phyloP scores from a whole-genome alignment of 139 green algal species.

The Chlorella vulgaris region DNA sequence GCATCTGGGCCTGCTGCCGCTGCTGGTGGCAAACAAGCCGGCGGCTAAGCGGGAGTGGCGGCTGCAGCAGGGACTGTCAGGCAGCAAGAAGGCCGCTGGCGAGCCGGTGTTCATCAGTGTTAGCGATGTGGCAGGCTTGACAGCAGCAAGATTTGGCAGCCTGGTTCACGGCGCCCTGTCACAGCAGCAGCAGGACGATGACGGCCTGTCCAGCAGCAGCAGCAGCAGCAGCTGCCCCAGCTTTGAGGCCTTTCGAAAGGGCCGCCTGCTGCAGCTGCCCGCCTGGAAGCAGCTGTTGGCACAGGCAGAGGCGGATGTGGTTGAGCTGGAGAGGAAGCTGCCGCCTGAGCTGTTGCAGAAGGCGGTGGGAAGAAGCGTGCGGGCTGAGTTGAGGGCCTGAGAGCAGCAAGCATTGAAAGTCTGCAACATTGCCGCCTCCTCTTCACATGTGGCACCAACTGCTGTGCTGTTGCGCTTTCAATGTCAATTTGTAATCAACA shows the following conservation, averaged over 20 bases:
- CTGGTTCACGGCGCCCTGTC: background rate
- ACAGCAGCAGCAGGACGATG: background rate
- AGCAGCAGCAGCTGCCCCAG: background rate
- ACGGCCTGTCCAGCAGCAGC: background rate
- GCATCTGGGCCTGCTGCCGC: background rate
- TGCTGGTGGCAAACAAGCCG: conserved; percentile 5
- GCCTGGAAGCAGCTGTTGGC: background rate
- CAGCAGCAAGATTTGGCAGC: background rate
- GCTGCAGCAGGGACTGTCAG: background rate
- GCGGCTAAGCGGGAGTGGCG: background rate
- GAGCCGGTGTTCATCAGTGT: background rate
- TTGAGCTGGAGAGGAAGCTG: background rate
- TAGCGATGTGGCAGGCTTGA: background rate
- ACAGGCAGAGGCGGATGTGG: background rate
- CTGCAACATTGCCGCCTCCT: no score
- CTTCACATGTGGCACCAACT: no score
- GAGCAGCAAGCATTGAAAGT: no score
- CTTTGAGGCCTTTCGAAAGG: background rate
- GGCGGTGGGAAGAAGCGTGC: background rate
- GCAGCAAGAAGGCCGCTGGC: background rate
- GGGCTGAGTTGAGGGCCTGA: no score
- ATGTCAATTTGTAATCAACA: no score
- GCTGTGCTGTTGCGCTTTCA: no score
- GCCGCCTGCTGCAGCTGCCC: background rate
- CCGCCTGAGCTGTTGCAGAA: background rate